Conservation (phyloP, 1,284 basidiomycete species). For the Leucoagaricus sp. region DNA sequence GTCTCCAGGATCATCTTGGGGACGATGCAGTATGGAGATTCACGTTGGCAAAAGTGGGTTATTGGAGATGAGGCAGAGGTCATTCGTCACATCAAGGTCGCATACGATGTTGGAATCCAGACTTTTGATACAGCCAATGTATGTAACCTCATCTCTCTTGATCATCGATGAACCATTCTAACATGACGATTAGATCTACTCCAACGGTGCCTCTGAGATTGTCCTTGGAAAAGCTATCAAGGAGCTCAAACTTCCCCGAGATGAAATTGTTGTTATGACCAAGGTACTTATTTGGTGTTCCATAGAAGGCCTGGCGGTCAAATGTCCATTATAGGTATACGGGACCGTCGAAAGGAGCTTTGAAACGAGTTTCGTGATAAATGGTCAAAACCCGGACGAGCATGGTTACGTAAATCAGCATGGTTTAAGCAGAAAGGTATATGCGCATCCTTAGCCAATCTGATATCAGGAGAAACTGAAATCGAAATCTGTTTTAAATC, state of each 20-base stretch:
- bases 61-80: conserved; percentile 42
- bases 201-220: conserved; percentile 58
- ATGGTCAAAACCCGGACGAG: conserved; percentile 24
- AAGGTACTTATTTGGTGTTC: conserved; percentile 38
- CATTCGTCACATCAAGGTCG: conserved; percentile 45
- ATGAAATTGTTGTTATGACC: conserved; percentile 64
- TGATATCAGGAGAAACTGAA: background rate
- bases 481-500: background rate
- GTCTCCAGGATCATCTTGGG: conserved; percentile 53
- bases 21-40: conserved; percentile 46
- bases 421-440: conserved; percentile 40
- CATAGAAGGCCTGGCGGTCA: background rate
- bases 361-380: conserved; percentile 20
- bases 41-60: conserved; percentile 36
- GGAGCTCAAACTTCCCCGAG: conserved; percentile 57
- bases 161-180: background rate
- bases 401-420: conserved; percentile 45
- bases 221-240: conserved; percentile 72
- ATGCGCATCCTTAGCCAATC: background rate
- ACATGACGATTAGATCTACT: conserved; percentile 41
- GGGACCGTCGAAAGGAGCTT: conserved; percentile 28
- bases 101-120: conserved; percentile 49
- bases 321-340: conserved; percentile 23
- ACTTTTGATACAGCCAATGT: conserved; percentile 58
- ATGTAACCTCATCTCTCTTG: conserved; percentile 5